These are phyloP conservation scores for Cytauxzoon felis DNA, from an alignment of 169 alveolate species.

Conservation along the genomic window DNA sequence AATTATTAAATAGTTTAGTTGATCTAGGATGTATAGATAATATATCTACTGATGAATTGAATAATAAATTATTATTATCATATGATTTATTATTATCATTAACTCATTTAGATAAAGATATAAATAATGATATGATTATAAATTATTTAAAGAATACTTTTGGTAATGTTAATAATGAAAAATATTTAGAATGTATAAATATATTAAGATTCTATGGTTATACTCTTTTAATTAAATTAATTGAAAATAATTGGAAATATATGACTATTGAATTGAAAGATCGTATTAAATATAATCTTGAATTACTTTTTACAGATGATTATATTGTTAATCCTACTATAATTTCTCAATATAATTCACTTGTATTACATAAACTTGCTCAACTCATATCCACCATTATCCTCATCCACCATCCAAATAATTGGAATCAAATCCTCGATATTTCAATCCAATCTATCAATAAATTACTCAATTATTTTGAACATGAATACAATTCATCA, in stretches of 20 bases:
- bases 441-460: constrained; percentile 44
- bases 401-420: constrained; percentile 49
- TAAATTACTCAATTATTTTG: constrained; percentile 9
- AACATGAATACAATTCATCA: constrained; percentile 19
- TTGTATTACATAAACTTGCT: constrained; percentile 50
- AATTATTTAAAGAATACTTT: constrained; percentile 27
- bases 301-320: constrained; percentile 23
- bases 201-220: constrained; percentile 59
- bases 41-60: constrained; percentile 17
- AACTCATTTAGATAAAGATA: constrained; percentile 23
- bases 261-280: constrained; percentile 9
- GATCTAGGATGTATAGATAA: constrained; percentile 13
- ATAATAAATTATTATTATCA: constrained; percentile 20
- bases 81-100: constrained; percentile 37
- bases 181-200: constrained; percentile 51
- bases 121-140: constrained; percentile 37
- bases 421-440: constrained; percentile 46
- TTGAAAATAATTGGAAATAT: constrained; percentile 56
- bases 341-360: constrained; percentile 40
- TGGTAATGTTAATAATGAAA: constrained; percentile 50
- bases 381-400: constrained; percentile 60
- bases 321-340: constrained; percentile 21
- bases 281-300: constrained; percentile 32
- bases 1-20: constrained; percentile 46
- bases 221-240: constrained; percentile 58